These are phyloP conservation scores for Rhizopus arrhizus DNA, from an alignment of 371 early-diverging fungal genomes.

Conservation along the genomic window DNA sequence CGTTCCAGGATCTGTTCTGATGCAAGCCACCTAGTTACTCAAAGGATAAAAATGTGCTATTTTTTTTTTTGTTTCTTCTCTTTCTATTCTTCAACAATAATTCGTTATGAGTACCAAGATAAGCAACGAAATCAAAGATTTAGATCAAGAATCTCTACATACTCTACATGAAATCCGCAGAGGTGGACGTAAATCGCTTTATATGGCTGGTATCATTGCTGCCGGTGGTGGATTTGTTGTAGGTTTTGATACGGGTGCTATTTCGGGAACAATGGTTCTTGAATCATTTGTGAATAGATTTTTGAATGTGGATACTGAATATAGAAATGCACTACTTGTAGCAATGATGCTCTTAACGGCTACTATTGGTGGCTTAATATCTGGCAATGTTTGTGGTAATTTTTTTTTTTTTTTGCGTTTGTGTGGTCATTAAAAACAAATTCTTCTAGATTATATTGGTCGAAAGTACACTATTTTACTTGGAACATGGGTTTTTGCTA, in stretches of 20 bases:
- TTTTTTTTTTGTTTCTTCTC: neutral
- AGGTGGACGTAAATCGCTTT: conserved; percentile 32
- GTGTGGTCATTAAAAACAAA: neutral
- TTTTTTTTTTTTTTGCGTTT: conserved; percentile 1
- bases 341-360: conserved; percentile 50
- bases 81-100: neutral
- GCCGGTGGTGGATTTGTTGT: conserved; percentile 29
- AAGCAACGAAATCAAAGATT: conserved; percentile 1
- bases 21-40: neutral
- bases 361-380: conserved; percentile 46
- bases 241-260: conserved; percentile 27
- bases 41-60: too few relatives aligned
- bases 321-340: conserved; percentile 46
- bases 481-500: conserved; percentile 39
- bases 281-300: conserved; percentile 27
- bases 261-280: conserved; percentile 23
- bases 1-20: neutral
- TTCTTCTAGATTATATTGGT: conserved; percentile 39
- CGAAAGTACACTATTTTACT: conserved; percentile 45
- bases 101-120: conserved; percentile 14
- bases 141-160: conserved; percentile 18
- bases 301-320: conserved; percentile 32
- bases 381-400: conserved; percentile 48
- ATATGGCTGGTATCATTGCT: conserved; percentile 27
- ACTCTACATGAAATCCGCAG: conserved; percentile 13